Percentiles rank a stretch among this genome's conserved stretches.
phyloP scores from a whole-genome alignment of 2,329 filamentous ascomycete species.

The Ophiostoma angusticollis region DNA sequence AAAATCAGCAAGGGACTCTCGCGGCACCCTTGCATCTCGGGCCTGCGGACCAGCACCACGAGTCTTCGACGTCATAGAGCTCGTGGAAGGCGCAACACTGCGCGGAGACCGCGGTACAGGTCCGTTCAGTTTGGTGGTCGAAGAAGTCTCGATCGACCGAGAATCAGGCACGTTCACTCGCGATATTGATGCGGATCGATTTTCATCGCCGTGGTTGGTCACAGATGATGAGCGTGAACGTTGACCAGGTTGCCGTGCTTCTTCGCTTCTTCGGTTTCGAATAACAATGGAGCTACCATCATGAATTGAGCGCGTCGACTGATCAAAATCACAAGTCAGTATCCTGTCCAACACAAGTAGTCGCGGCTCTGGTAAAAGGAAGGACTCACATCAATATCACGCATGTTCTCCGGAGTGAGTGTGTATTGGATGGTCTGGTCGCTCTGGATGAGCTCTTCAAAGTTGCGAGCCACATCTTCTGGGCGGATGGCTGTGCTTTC shows the following conservation, averaged over 20 bases:
- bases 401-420: conserved; percentile 66
- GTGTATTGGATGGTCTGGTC: conserved; percentile 75
- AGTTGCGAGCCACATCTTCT: conserved; percentile 52
- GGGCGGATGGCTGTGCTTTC: conserved; percentile 36
- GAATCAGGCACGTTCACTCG: conserved; percentile 16
- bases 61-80: conserved; percentile 19
- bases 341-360: neutral
- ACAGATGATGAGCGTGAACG: conserved; percentile 38
- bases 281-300: conserved; percentile 29
- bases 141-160: conserved; percentile 18
- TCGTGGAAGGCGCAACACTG: conserved; percentile 11
- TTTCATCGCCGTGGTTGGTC: conserved; percentile 23
- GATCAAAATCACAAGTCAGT: neutral
- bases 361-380: neutral
- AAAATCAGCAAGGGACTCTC: conserved; percentile 67
- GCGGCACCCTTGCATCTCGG: conserved; percentile 58
- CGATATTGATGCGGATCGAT: conserved; percentile 22
- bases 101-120: conserved; percentile 18
- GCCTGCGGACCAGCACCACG: conserved; percentile 30
- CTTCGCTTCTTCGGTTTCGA: conserved; percentile 34
- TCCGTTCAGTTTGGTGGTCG: conserved; percentile 11
- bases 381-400: conserved; percentile 55
- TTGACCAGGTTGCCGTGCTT: conserved; percentile 26
- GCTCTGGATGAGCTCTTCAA: conserved; percentile 71
- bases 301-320: conserved; percentile 29